These are phyloP conservation scores for Thielaviopsis populi DNA, from an alignment of 2,329 filamentous ascomycete genomes.

Conservation along the genomic window DNA sequence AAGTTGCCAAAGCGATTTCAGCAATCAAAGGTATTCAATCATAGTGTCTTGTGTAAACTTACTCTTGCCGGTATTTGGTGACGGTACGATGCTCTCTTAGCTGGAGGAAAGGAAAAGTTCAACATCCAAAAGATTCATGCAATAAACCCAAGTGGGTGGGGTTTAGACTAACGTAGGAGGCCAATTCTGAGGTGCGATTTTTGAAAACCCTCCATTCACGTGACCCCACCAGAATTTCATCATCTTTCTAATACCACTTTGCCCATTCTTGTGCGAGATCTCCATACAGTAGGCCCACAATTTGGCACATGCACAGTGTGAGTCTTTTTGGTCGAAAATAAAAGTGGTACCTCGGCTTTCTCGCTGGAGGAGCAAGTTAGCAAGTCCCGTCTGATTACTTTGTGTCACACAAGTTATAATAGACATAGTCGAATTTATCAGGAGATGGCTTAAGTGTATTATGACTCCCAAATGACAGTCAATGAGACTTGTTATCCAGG, in stretches of 20 bases:
- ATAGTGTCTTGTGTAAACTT: conserved; percentile 26
- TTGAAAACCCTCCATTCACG: conserved; percentile 17
- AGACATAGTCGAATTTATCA: too few relatives aligned
- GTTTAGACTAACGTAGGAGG: conserved; percentile 15
- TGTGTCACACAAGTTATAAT: background rate
- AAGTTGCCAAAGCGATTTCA: background rate
- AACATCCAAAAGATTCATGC: conserved; percentile 22
- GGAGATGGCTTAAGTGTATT: too few relatives aligned
- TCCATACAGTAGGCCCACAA: background rate
- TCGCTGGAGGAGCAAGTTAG: conserved; percentile 1
- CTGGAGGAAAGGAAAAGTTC: conserved; percentile 17
- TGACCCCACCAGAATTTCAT: conserved; percentile 15
- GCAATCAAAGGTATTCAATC: background rate
- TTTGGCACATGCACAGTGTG: conserved; percentile 1
- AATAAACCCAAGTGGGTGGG: conserved; percentile 17
- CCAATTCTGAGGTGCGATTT: conserved; percentile 14
- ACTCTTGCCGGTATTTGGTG: conserved; percentile 44
- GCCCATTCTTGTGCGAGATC: conserved; percentile 7
- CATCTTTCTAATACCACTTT: background rate
- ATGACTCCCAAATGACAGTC: background rate
- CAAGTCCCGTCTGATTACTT: background rate
- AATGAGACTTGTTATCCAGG: background rate
- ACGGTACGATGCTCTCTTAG: conserved; percentile 24
- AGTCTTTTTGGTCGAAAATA: background rate
- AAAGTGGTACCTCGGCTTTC: background rate